phyloP scores from a whole-genome alignment of 306 rosid species.

The Cucurbita maxima region DNA sequence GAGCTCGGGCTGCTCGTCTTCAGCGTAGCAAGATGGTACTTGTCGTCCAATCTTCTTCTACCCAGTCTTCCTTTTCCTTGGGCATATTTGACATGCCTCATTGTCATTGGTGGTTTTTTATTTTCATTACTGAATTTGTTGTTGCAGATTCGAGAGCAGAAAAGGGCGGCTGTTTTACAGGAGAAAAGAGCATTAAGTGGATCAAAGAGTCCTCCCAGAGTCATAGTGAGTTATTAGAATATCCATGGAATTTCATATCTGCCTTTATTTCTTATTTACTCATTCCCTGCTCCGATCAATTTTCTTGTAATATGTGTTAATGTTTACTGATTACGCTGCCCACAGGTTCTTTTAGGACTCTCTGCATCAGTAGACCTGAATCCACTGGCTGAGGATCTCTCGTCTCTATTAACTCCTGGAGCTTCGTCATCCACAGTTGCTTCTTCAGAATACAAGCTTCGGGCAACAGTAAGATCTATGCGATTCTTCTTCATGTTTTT shows the following conservation, averaged over 20 bases:
- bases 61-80: not conserved
- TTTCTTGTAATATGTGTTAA: not conserved
- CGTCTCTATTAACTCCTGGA: conserved; percentile 33
- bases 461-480: conserved; percentile 37
- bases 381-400: conserved; percentile 49
- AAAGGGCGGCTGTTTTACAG: conserved; percentile 54
- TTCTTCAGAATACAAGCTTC: conserved; percentile 61
- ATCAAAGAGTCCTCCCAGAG: conserved; percentile 75
- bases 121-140: not conserved
- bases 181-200: conserved; percentile 74
- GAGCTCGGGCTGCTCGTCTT: conserved; percentile 64
- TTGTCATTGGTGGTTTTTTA: not conserved
- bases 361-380: conserved; percentile 45
- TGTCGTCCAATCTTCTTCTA: not conserved
- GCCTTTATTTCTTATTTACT: not conserved
- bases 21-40: conserved; percentile 75
- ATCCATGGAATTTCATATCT: not conserved
- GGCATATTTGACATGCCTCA: not conserved
- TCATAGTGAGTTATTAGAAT: conserved; percentile 41
- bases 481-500: not conserved
- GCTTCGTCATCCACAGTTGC: conserved; percentile 42
- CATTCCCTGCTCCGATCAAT: not conserved
- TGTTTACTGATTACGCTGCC: not conserved
- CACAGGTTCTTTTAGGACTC: conserved; percentile 75
- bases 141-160: conserved; percentile 65